Percentiles rank a stretch among this genome's conserved stretches.
Evolutionary conservation across 768 basidiomycete genomes (phyloP).

Genomic region (Megacollybia marginata): DNA sequence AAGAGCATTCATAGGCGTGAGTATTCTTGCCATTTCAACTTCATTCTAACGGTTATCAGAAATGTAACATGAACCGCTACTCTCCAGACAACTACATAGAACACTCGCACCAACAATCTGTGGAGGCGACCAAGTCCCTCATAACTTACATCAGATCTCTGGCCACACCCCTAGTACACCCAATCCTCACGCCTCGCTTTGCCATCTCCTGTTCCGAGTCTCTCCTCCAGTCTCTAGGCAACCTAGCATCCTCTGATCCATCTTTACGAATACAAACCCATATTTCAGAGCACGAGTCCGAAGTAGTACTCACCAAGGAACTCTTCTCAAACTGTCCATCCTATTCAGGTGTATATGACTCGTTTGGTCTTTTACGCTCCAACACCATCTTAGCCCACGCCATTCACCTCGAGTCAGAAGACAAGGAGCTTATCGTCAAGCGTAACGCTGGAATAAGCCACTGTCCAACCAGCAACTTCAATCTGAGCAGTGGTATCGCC

Average conservation of each 20-base stretch:
- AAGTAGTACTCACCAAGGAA: conserved; percentile 56
- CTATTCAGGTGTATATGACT: conserved; percentile 82
- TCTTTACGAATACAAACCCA: conserved; percentile 84
- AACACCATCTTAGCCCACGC: conserved; percentile 90
- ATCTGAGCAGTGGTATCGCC: conserved; percentile 80
- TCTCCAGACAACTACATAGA: conserved; percentile 66
- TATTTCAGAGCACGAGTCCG: conserved; percentile 75
- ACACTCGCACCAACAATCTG: conserved; percentile 47
- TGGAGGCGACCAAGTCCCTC: conserved; percentile 54
- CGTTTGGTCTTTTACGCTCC: conserved; percentile 60
- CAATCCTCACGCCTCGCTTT: conserved; percentile 93
- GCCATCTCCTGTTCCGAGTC: conserved; percentile 79
- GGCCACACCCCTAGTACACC: conserved; percentile 65
- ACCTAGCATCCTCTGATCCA: conserved; percentile 51
- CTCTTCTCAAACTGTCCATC: conserved; percentile 59
- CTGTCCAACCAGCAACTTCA: conserved; percentile 92
- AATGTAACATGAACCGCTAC: conserved; percentile 88
- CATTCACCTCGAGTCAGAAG: conserved; percentile 67
- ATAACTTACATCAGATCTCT: conserved; percentile 65
- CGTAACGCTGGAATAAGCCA: conserved; percentile 76
- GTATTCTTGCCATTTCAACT: conserved; percentile 16
- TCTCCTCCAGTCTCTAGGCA: conserved; percentile 58
- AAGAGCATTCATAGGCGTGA: conserved; percentile 78
- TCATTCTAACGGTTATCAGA: conserved; percentile 29
- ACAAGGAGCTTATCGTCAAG: conserved; percentile 63